Base-by-base conservation (phyloP, 2,329 filamentous ascomycete genomes). In the Pseudogymnoascus sp. region DNA sequence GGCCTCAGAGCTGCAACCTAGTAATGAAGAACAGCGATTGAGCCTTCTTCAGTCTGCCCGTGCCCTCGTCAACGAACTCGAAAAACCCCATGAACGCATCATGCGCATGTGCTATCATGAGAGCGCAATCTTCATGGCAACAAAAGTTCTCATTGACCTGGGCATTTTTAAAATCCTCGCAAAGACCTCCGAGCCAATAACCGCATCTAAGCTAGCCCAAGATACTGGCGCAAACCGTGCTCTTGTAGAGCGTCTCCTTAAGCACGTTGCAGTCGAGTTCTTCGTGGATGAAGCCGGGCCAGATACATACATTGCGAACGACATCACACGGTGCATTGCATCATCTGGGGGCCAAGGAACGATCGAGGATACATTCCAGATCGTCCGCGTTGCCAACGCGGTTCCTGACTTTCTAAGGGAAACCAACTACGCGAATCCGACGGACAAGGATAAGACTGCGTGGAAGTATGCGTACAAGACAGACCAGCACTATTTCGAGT, bases 51-150 rank as follows among this genome's bases (percentile, higher is more conserved):
- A 65, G 25, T 61, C 40, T 34, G 42, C 61, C 31, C 61, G 42
- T 10, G 42, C 61, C 18, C 61, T 62, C 25, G 42, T 56, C 42
- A 62, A 62, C 7, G 25, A 36, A 7, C 40, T 62, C 42, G 37
- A 50, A 18, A 62, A 62, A 4, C 61, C 61, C 6, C 61, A 62
- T 16, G 59, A 61, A 36, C 59, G 59, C 21, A 40, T 61, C 25
- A 61, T 61, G 59, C 59, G 59, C 28, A 61, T 61, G 59, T 61
- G 59, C 59, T 61, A 61, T 14, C 36, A 61, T 5, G 59, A 61
- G 36, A 18, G 40, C 21, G 59, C 59, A 38, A 18, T 46, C 23
- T 46, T 61, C 59, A 61, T 25, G 21, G 59, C 59, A 25, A 61
- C 59, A 7, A 61, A 46, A 11, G 36, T 61, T 18, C 59, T 61